Evolutionary conservation across 140 eudicot genomes (phyloP).

Genomic region (Senecio squalidus): DNA sequence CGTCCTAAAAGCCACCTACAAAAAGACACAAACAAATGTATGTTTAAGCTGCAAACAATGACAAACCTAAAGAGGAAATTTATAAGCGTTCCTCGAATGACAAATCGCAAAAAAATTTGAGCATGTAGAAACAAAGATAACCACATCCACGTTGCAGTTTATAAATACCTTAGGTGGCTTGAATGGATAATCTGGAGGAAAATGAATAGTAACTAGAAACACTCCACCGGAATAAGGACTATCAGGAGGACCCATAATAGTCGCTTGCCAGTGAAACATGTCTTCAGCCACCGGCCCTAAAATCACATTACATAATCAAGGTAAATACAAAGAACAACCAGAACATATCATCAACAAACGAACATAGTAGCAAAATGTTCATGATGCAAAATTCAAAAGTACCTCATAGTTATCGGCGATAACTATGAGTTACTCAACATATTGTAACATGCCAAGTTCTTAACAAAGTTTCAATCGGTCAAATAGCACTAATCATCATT

Average conservation of each 20-base stretch:
- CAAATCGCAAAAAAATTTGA: neutral
- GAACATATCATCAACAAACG: neutral
- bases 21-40: neutral
- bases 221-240: conserved; percentile 83
- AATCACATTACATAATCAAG: neutral
- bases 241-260: conserved; percentile 79
- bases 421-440: neutral
- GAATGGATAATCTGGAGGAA: conserved; percentile 80
- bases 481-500: neutral
- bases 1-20: conserved; percentile 75
- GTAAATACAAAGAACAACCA: conserved; percentile 9
- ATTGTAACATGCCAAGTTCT: neutral
- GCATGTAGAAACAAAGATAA: neutral
- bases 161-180: conserved; percentile 74
- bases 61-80: neutral
- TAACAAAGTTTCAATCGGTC: neutral
- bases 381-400: neutral
- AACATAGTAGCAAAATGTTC: neutral
- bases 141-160: neutral
- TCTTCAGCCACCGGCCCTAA: conserved; percentile 80
- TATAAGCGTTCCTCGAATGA: neutral
- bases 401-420: neutral
- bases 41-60: neutral
- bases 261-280: conserved; percentile 92
- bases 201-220: conserved; percentile 71